Evolutionary conservation across 202 grass and related monocot species (phyloP), one percentile per base, ranked within the genome.

Genomic region (Dendrocalamus latiflorus): DNA sequence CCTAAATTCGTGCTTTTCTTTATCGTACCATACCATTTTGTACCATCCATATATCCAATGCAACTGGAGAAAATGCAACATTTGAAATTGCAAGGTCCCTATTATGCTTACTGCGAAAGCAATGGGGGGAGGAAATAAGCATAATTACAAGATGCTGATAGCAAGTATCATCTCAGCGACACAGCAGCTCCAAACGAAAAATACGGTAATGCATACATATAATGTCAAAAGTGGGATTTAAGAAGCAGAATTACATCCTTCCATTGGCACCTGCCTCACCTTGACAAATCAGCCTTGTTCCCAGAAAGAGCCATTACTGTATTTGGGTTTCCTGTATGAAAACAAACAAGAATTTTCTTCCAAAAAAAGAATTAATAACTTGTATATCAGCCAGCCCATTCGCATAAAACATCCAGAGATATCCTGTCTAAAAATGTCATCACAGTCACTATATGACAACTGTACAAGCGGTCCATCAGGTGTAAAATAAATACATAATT

Each of bases 251-350:
- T 56, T 73, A 77, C 83, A 78, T 92, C 84, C 94, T 77, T 97
- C 94, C 22, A 60, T 53, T 81, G 90, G 41, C 75, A 97, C 90
- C 85, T 94, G 86, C 83, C 94, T 89, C 12, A 56, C 66, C 5
- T 97, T 37, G 84, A 12, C 64, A 94, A 49, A 81, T 97, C 94
- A 88, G 94, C 88, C 88, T 97, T 97, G 82, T 97, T 97, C 25
- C 92, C 94, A 65, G 94, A 86, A 73, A 97, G 90, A 79, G 94
- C 94, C 86, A 92, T 86, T 75, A 94, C 81, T 50, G 87, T 94
- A 44, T 85, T 94, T 0, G 90, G 80, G 65, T 94, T 94, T 65
- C 94, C 94, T 97, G 78, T 37, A 72, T 51, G 58, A 60, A 86
- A 47, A 82, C 4, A 43, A 76, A 61, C 9, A 5, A 42, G 8